A percentile compares a stretch with the other conserved stretches of the same genome.
phyloP scores from a whole-genome alignment of 805 yeast species.

The Saturnispora halmiae region DNA sequence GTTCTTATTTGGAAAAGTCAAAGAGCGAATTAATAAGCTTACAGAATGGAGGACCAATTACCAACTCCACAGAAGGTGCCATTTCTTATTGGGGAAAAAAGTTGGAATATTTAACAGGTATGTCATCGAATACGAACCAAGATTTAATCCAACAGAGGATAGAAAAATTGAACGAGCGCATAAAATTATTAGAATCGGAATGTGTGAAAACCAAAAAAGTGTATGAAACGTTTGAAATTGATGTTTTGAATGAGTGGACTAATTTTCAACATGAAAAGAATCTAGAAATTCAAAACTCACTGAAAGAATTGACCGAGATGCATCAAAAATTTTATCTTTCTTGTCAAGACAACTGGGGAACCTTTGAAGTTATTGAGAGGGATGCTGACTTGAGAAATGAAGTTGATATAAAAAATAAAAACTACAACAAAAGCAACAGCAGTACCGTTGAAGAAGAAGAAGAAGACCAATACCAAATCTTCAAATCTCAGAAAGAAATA shows the following conservation, averaged over 20 bases:
- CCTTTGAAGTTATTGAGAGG: conserved; percentile 14
- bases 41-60: conserved; percentile 29
- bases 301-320: conserved; percentile 64
- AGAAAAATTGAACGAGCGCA: conserved; percentile 32
- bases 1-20: conserved; percentile 68
- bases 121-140: conserved; percentile 29
- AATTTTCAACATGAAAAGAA: conserved; percentile 76
- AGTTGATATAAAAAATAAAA: too few species aligned
- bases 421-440: conserved; percentile 5
- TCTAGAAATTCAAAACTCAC: conserved; percentile 61
- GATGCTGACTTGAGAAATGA: conserved; percentile 10
- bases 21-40: conserved; percentile 45
- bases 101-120: conserved; percentile 38
- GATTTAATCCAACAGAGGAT: conserved; percentile 37
- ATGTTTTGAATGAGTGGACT: conserved; percentile 42
- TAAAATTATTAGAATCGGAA: conserved; percentile 38
- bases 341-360: conserved; percentile 63
- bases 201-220: conserved; percentile 35
- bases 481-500: conserved; percentile 19
- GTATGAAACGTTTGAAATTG: conserved; percentile 38
- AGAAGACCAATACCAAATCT: conserved; percentile 24
- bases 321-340: conserved; percentile 66
- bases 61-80: conserved; percentile 30
- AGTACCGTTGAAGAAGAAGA: conserved; percentile 21
- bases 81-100: conserved; percentile 34